phyloP scores from a whole-genome alignment of 2,329 filamentous ascomycete genomes.

The Claviceps sp. region DNA sequence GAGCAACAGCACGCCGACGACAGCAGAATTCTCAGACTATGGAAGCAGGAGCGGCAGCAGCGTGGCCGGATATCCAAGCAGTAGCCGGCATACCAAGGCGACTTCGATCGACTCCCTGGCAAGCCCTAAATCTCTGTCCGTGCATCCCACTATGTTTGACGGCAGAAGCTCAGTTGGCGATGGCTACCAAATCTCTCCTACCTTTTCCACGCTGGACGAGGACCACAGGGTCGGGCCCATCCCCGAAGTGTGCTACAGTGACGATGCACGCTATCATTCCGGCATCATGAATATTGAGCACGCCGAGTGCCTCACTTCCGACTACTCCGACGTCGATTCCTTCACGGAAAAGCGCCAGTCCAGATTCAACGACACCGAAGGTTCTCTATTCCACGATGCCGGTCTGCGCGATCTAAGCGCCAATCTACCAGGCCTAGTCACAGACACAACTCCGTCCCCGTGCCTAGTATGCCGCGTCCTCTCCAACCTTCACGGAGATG shows the following conservation, averaged over 20 bases:
- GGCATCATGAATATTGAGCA: constrained; percentile 1
- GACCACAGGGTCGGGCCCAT: not conserved
- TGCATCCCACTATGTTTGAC: not conserved
- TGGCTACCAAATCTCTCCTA: not conserved
- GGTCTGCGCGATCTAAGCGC: constrained; percentile 21
- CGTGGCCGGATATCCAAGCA: constrained; percentile 24
- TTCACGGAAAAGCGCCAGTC: constrained; percentile 12
- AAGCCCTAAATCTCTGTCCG: not conserved
- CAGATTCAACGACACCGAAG: constrained; percentile 19
- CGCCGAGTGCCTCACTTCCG: constrained; percentile 5
- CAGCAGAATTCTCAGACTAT: constrained; percentile 18
- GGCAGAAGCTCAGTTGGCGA: constrained; percentile 1
- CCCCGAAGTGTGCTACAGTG: not conserved
- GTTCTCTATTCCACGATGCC: constrained; percentile 21
- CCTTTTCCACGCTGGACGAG: constrained; percentile 1
- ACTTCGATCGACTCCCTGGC: constrained; percentile 27
- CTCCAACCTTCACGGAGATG: not conserved
- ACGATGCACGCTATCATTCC: not conserved
- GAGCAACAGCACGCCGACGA: constrained; percentile 23
- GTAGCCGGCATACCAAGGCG: constrained; percentile 30
- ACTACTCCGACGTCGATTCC: constrained; percentile 20
- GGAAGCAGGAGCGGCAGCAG: constrained; percentile 30
- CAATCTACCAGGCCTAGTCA: constrained; percentile 20
- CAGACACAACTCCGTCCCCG: not conserved
- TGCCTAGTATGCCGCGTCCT: constrained; percentile 8